Percentiles rank a stretch among this genome's conserved stretches.
Conservation (phyloP, 306 rosid species). For the Vigna hirtella region DNA sequence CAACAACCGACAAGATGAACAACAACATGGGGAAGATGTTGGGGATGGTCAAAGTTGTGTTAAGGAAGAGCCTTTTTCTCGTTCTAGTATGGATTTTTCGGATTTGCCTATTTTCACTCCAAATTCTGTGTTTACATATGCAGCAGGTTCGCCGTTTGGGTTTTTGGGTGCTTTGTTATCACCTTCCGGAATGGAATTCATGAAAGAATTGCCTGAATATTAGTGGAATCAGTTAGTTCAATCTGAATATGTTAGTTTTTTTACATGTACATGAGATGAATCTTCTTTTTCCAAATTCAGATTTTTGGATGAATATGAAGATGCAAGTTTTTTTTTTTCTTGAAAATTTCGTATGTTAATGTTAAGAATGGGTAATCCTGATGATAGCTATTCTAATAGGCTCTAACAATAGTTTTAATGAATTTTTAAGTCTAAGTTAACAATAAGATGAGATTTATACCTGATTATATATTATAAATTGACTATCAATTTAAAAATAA, state of each 20-base stretch:
- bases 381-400: no score
- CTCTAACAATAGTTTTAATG: no score
- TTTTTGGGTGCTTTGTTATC: slow-evolving; percentile 50
- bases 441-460: no score
- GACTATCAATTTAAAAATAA: no score
- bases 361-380: no score
- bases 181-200: slow-evolving; percentile 61
- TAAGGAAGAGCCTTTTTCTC: neutral
- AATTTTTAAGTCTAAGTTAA: no score
- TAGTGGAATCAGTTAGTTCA: slow-evolving; percentile 10
- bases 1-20: neutral
- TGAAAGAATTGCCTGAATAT: slow-evolving; percentile 61
- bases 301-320: no score
- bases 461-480: no score
- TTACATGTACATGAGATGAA: neutral
- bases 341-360: no score
- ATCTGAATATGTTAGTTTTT: neutral
- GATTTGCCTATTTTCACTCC: slow-evolving; percentile 68
- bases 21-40: slow-evolving; percentile 1
- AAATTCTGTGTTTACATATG: slow-evolving; percentile 35
- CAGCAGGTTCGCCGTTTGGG: slow-evolving; percentile 39
- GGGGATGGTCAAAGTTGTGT: slow-evolving; percentile 27
- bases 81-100: slow-evolving; percentile 9
- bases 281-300: no score
- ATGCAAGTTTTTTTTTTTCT: no score